Evolutionary conservation across 2,329 filamentous ascomycete species (phyloP).

Genomic region (Paraphoma sp.): DNA sequence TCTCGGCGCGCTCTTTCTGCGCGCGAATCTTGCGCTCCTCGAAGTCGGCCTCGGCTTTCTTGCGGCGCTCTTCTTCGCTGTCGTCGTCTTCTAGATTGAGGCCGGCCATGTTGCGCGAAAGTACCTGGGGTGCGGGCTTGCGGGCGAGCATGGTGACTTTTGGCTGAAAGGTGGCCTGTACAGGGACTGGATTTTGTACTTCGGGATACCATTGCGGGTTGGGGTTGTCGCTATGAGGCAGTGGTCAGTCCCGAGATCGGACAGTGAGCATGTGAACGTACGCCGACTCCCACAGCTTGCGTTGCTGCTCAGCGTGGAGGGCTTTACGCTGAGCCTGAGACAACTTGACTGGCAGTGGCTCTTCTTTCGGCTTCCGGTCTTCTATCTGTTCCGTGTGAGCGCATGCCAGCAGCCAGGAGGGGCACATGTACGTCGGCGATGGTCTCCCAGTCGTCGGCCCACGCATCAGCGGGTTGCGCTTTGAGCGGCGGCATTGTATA

Average conservation of each 20-base stretch:
- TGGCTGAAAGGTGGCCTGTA: conserved; percentile 77
- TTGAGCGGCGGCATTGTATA: conserved; percentile 46
- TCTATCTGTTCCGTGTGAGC: conserved; percentile 41
- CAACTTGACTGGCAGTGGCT: conserved; percentile 57
- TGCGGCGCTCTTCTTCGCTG: conserved; percentile 67
- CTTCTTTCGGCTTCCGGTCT: conserved; percentile 45
- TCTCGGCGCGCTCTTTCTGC: conserved; percentile 82
- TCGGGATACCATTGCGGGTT: conserved; percentile 79
- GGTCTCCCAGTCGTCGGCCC: conserved; percentile 90
- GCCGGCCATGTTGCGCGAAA: conserved; percentile 62
- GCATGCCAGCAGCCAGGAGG: conserved; percentile 4
- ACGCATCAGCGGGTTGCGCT: conserved; percentile 64
- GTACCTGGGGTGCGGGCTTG: conserved; percentile 71
- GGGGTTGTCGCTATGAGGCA: conserved; percentile 68
- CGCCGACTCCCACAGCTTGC: conserved; percentile 89
- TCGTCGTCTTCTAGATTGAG: conserved; percentile 62
- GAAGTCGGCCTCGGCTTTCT: conserved; percentile 69
- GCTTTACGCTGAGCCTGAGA: conserved; percentile 80
- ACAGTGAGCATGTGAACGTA: conserved; percentile 53
- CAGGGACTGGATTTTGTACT: conserved; percentile 66
- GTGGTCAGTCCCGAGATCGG: conserved; percentile 19
- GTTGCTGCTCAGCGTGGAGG: conserved; percentile 82
- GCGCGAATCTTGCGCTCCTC: conserved; percentile 82
- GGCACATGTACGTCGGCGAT: conserved; percentile 69
- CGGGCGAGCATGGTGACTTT: conserved; percentile 85